Conservation (phyloP, 371 early-diverging fungal genomes). For the Funneliformis caledonium region DNA sequence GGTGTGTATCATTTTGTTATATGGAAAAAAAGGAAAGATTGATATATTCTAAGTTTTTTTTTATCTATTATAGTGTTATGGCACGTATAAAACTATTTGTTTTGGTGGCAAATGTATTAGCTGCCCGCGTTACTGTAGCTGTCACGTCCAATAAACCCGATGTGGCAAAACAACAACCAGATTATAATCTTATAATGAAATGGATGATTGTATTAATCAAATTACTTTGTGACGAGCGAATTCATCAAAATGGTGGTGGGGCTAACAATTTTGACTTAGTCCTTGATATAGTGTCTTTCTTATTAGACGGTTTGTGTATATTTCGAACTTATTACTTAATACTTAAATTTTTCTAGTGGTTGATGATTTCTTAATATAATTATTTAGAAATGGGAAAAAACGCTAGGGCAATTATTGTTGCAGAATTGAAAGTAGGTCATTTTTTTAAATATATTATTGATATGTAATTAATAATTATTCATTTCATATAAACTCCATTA, state of each 20-base stretch:
- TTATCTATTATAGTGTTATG: not conserved
- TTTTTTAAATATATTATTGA: not conserved
- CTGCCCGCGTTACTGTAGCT: slow-evolving; percentile 13
- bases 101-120: not conserved
- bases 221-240: slow-evolving; percentile 10
- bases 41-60: not conserved
- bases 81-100: slow-evolving; percentile 30
- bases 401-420: slow-evolving; percentile 14
- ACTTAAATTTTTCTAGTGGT: not conserved
- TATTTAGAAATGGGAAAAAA: slow-evolving; percentile 36
- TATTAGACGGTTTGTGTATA: slow-evolving; percentile 23
- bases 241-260: slow-evolving; percentile 21
- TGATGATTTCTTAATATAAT: not conserved
- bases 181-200: slow-evolving; percentile 8
- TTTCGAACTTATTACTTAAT: not conserved
- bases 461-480: too few species aligned
- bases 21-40: not conserved
- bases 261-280: slow-evolving; percentile 24
- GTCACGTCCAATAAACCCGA: not conserved
- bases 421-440: slow-evolving; percentile 20
- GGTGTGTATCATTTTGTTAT: not conserved
- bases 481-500: too few species aligned
- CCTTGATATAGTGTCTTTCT: slow-evolving; percentile 32
- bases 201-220: slow-evolving; percentile 18
- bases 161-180: not conserved